Evolutionary conservation across 2,329 filamentous ascomycete genomes (phyloP), one percentile per base, ranked within the genome.

Genomic region (Nemania sp.): DNA sequence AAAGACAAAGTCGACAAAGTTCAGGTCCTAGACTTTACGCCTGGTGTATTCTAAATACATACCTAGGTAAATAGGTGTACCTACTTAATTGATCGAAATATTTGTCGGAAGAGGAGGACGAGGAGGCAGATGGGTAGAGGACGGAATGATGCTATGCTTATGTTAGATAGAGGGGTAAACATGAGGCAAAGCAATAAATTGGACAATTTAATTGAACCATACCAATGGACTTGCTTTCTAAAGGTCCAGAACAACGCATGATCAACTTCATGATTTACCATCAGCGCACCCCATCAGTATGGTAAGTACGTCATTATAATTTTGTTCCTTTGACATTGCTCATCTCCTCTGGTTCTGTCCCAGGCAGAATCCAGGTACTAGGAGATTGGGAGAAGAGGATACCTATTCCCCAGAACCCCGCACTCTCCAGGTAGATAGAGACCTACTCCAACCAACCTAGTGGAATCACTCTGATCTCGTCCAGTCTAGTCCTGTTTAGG

Each of bases 11-110:
- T 89, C 26, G 80, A 87, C 66, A 84, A 84, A 73, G 81, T 84
- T 1, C 82, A 85, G 67, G 87, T 90, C 5, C 72, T 90, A 7
- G 88, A 90, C 77, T 91, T 89, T 78, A 82, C 80, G 54, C 81
- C 83, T 35, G 76, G 75, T 1, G 73, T 74, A 13, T 79, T 76
- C 60, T 77, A 64, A 58, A 27, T 26, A n/a, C 5, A 54, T 11
- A 38, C 76, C 60, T 77, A 64, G 58, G 27, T 26, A n/a, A 13
- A 54, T 11, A 38, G 38, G 47, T 7, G 24, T 8, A 8, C 29
- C 29, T 32, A 32, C 8, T 8, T 32, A 32, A 32, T 5, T 32
- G 29, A 4, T 32, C 8, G n/a, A n/a, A n/a, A n/a, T n/a, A 8
- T 8, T 32, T 32, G 29, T 32, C 29, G 29, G 29, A 32, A 8